Evolutionary conservation across 2,329 filamentous ascomycete species (phyloP).

Genomic region (Hypoxylon sp.): DNA sequence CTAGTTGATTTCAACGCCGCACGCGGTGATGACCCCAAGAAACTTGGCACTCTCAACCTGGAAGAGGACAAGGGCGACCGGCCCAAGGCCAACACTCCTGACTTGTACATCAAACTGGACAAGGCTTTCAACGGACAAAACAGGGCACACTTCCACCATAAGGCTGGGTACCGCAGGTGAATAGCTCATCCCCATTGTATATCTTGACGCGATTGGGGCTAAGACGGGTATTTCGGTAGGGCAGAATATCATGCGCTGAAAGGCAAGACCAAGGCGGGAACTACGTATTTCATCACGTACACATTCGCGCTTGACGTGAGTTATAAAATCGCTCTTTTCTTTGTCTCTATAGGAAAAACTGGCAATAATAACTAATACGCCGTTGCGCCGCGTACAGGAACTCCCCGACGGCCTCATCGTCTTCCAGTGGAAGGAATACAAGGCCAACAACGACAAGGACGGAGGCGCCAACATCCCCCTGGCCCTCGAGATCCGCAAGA

Average conservation of each 20-base stretch:
- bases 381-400: constrained; percentile 5
- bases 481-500: constrained; percentile 27
- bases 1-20: constrained; percentile 37
- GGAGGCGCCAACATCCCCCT: constrained; percentile 38
- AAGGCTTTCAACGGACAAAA: constrained; percentile 29
- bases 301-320: constrained; percentile 35
- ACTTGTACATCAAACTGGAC: constrained; percentile 37
- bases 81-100: constrained; percentile 28
- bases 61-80: constrained; percentile 33
- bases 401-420: constrained; percentile 36
- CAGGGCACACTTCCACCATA: constrained; percentile 38
- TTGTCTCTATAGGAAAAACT: not conserved
- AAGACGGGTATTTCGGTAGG: constrained; percentile 3
- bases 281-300: constrained; percentile 41
- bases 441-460: constrained; percentile 30
- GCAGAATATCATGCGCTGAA: constrained; percentile 39
- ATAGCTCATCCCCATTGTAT: not conserved
- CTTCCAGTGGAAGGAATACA: constrained; percentile 41
- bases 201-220: not conserved
- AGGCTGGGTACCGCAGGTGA: constrained; percentile 35
- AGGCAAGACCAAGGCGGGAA: constrained; percentile 34
- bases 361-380: not conserved
- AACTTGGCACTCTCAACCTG: constrained; percentile 36
- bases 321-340: not conserved
- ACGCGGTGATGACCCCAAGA: constrained; percentile 33